phyloP scores from a whole-genome alignment of 768 basidiomycete genomes.

The Tylopilus plumbeoviolaceoides region DNA sequence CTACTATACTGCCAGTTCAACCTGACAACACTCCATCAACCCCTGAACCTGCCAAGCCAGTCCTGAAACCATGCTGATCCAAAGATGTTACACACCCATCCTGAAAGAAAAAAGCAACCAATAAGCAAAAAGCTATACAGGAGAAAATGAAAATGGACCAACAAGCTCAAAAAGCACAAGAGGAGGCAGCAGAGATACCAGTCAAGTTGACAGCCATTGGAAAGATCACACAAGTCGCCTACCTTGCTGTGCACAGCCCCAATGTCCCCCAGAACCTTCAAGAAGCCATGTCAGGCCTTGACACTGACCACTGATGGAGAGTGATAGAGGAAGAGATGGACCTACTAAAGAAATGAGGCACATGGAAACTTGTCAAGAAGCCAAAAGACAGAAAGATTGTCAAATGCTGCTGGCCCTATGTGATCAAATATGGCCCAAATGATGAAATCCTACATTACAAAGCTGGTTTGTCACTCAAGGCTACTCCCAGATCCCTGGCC shows the following conservation, averaged over 20 bases:
- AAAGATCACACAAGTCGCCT: no score
- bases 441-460: neutral
- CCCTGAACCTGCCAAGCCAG: no score
- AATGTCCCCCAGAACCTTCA: neutral
- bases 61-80: no score
- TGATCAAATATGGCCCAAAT: neutral
- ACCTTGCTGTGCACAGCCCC: no score
- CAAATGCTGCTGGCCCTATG: neutral
- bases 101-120: no score
- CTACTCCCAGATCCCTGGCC: neutral
- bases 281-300: neutral
- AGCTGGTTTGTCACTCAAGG: no score
- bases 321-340: constrained; percentile 10
- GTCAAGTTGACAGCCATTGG: no score
- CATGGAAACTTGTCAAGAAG: no score
- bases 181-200: neutral
- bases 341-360: constrained; percentile 1
- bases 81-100: neutral
- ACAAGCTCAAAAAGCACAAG: no score
- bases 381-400: neutral
- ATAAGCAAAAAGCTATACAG: no score
- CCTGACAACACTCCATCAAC: neutral
- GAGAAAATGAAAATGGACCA: no score
- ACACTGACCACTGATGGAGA: neutral
- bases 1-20: neutral